phyloP scores from a whole-genome alignment of 2,329 filamentous ascomycete species.

The Alternaria burnsii region DNA sequence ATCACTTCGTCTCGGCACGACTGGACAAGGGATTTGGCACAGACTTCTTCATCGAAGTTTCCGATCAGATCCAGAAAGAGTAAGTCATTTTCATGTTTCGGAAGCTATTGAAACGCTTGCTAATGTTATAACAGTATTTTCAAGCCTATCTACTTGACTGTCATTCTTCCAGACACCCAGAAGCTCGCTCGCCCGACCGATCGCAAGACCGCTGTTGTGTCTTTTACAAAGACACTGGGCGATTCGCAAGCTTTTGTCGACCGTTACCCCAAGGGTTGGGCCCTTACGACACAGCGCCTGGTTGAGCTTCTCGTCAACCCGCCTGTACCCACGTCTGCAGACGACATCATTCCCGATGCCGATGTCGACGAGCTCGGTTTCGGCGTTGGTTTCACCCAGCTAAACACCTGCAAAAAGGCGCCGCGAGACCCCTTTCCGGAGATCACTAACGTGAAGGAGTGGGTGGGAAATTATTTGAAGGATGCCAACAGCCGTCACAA shows the following conservation, averaged over 20 bases:
- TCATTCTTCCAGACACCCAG: constrained; percentile 88
- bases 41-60: constrained; percentile 87
- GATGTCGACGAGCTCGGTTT: constrained; percentile 96
- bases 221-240: constrained; percentile 89
- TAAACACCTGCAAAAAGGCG: constrained; percentile 86
- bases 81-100: constrained; percentile 44
- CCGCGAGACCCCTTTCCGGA: constrained; percentile 85
- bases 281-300: constrained; percentile 85
- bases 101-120: background rate
- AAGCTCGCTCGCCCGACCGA: constrained; percentile 88
- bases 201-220: constrained; percentile 91
- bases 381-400: constrained; percentile 89
- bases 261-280: constrained; percentile 78
- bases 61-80: constrained; percentile 80
- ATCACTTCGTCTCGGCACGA: constrained; percentile 85
- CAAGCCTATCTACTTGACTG: constrained; percentile 81
- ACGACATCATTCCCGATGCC: constrained; percentile 82
- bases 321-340: constrained; percentile 71
- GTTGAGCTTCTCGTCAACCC: constrained; percentile 90
- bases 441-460: constrained; percentile 77
- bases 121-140: constrained; percentile 67
- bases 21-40: constrained; percentile 85
- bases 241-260: constrained; percentile 85
- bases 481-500: constrained; percentile 77
- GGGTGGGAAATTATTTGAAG: constrained; percentile 84